Conservation (phyloP, 2,329 filamentous ascomycete genomes). For the Arthroderma sp. region DNA sequence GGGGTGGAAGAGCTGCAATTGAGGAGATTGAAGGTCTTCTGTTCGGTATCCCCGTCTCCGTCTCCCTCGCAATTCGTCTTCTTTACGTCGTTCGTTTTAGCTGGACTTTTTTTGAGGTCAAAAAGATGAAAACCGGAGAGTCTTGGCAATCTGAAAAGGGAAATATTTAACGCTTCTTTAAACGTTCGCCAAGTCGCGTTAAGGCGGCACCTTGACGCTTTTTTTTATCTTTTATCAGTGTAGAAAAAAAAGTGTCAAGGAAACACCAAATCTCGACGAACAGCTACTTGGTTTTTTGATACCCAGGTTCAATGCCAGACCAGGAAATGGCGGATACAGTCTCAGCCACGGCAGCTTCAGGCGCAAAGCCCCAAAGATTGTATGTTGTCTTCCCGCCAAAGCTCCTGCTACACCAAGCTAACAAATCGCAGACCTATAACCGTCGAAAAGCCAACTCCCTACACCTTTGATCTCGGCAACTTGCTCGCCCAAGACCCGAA, state of each 20-base stretch:
- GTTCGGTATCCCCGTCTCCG: background rate
- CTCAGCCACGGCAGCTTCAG: constrained; percentile 12
- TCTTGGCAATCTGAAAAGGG: background rate
- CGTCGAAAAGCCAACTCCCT: constrained; percentile 73
- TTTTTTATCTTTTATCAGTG: too few relatives aligned
- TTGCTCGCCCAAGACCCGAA: constrained; percentile 80
- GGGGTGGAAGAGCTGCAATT: too few relatives aligned
- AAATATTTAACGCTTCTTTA: background rate
- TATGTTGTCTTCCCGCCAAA: constrained; percentile 14
- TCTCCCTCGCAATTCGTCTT: background rate
- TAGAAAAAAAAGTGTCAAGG: too few relatives aligned
- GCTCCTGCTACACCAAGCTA: constrained; percentile 3
- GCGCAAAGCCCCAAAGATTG: constrained; percentile 28
- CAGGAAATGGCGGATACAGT: constrained; percentile 16
- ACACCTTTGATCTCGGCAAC: constrained; percentile 82
- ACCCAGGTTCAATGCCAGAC: constrained; percentile 16
- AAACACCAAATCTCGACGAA: too few relatives aligned
- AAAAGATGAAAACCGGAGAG: background rate
- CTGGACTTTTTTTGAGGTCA: background rate
- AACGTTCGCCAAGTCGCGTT: too few relatives aligned
- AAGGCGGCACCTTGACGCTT: too few relatives aligned
- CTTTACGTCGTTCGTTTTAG: constrained; percentile 1
- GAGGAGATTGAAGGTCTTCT: too few relatives aligned
- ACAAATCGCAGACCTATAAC: constrained; percentile 38
- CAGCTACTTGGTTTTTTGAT: background rate